Evolutionary conservation across 169 alveolate species (phyloP).

Genomic region (Cardiosporidium cionae): DNA sequence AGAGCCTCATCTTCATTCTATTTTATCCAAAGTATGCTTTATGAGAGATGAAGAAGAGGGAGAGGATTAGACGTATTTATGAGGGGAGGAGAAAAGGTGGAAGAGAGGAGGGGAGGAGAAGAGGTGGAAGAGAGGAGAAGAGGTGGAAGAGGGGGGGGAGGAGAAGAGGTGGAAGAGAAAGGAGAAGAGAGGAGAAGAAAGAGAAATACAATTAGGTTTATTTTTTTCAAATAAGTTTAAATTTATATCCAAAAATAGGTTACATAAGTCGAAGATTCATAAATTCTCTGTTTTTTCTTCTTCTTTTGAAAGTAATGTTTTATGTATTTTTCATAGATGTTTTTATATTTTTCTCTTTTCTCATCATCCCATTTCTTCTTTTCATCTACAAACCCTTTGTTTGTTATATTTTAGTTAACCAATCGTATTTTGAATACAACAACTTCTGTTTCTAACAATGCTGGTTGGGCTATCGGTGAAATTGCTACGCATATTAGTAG

Average conservation of each 20-base stretch:
- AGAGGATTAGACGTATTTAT: neutral
- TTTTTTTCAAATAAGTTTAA: neutral
- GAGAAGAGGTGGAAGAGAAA: too few relatives aligned
- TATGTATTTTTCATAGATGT: neutral
- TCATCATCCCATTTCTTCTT: neutral
- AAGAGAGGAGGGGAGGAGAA: too few relatives aligned
- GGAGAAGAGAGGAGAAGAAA: too few relatives aligned
- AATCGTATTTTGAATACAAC: conserved; percentile 43
- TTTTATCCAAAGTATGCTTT: conserved; percentile 1
- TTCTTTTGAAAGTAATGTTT: neutral
- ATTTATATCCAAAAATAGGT: neutral
- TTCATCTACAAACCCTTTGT: conserved; percentile 3
- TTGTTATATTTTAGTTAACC: neutral
- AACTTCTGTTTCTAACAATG: conserved; percentile 62
- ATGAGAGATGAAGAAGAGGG: neutral
- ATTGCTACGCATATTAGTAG: conserved; percentile 43
- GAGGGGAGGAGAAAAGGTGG: too few relatives aligned
- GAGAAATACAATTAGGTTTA: too few relatives aligned
- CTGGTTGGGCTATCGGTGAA: conserved; percentile 79
- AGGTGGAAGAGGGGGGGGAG: too few relatives aligned
- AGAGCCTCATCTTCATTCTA: conserved; percentile 1
- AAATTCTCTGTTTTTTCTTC: neutral
- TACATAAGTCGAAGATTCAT: neutral
- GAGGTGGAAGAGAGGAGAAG: too few relatives aligned
- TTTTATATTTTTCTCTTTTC: neutral